phyloP scores from a whole-genome alignment of 306 rosid genomes.

The Senna tora region DNA sequence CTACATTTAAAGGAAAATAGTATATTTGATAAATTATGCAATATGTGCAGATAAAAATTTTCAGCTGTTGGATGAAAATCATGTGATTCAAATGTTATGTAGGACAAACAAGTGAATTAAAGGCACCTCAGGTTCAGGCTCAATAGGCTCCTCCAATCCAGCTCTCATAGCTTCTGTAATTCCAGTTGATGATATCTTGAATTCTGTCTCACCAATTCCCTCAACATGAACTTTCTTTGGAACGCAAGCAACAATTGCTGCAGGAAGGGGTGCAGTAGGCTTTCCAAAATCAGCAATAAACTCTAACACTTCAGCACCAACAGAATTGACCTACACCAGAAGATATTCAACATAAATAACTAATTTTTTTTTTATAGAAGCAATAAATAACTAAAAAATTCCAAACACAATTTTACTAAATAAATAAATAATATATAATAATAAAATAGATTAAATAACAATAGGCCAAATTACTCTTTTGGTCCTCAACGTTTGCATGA shows the following conservation, averaged over 20 bases:
- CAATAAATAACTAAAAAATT: not conserved
- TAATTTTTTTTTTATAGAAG: no score
- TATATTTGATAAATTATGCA: constrained; percentile 14
- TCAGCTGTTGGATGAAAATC: not conserved
- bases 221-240: constrained; percentile 86
- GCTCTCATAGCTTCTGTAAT: constrained; percentile 84
- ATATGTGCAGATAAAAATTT: constrained; percentile 12
- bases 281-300: constrained; percentile 88
- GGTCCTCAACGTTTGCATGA: no score
- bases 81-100: constrained; percentile 14
- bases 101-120: constrained; percentile 27
- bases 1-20: constrained; percentile 24
- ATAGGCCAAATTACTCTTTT: no score
- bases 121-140: constrained; percentile 95
- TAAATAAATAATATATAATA: not conserved
- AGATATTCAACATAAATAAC: constrained; percentile 20
- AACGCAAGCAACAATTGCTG: constrained; percentile 98
- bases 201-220: constrained; percentile 89
- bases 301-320: constrained; percentile 89
- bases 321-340: constrained; percentile 72
- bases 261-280: constrained; percentile 91
- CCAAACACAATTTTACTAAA: not conserved
- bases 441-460: no score
- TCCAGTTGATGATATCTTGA: constrained; percentile 79
- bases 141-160: constrained; percentile 80